Evolutionary conservation across 495 filamentous ascomycete species (phyloP).

Genomic region (Trichocladium uniseriatum): DNA sequence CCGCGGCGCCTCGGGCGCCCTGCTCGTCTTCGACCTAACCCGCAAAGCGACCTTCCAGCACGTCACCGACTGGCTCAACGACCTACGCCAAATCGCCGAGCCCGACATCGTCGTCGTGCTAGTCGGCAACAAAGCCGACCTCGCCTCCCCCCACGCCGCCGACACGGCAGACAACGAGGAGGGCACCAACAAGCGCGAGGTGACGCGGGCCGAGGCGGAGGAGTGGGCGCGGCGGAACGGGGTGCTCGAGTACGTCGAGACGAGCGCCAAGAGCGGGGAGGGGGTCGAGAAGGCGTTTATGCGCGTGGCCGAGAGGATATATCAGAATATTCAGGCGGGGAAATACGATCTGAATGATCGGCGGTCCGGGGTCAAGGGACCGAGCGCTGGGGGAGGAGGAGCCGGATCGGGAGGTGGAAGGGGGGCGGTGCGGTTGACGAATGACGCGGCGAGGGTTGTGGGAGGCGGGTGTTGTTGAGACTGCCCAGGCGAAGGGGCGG

Average conservation of each 20-base stretch:
- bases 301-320: conserved; percentile 86
- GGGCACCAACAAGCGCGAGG: conserved; percentile 58
- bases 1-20: conserved; percentile 79
- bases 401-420: conserved; percentile 41
- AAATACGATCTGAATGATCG: conserved; percentile 92
- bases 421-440: conserved; percentile 33
- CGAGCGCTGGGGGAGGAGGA: conserved; percentile 15
- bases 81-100: conserved; percentile 86
- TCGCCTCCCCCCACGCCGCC: conserved; percentile 41
- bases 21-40: conserved; percentile 92
- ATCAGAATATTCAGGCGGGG: conserved; percentile 87
- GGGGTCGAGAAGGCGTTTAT: conserved; percentile 89
- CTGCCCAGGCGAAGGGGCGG: too few relatives aligned
- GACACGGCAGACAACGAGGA: conserved; percentile 21
- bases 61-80: conserved; percentile 82
- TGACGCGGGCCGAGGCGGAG: conserved; percentile 68
- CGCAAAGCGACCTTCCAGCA: conserved; percentile 74
- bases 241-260: conserved; percentile 86
- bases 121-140: conserved; percentile 90
- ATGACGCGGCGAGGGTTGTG: background rate
- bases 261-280: conserved; percentile 88
- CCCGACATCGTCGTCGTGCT: conserved; percentile 87
- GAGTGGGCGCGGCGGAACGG: conserved; percentile 79
- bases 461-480: conserved; percentile 14
- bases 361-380: conserved; percentile 78